Base-by-base conservation (phyloP, 2,329 filamentous ascomycete genomes). In the Xylaria sp. region DNA sequence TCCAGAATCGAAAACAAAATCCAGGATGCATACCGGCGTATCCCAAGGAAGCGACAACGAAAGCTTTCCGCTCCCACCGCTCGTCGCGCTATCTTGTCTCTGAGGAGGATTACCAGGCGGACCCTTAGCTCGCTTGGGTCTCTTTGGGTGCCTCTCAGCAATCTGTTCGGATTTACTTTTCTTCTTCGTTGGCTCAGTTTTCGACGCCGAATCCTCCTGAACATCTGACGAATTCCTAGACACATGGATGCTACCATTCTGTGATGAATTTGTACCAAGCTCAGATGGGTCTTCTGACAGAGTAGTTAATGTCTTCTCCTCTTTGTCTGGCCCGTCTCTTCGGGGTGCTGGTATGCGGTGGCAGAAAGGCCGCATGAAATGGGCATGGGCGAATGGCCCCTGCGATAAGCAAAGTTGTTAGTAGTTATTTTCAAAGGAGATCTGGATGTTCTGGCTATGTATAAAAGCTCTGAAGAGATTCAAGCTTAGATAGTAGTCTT, bases 291-390 rank as follows among this genome's bases (percentile, higher is more conserved):
- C 77, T 62, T 79, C 78, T 0, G 75, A 70, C 15, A 79, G 68
- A 1, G 76, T 55, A 2, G 72, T 71, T n/a, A 80, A 71, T 12
- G 66, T 43, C 41, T 73, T 76, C 5, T 83, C 80, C 43, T 58
- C 79, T 77, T 57, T 79, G 62, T 63, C 78, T 72, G 64, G 73
- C 66, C 67, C 58, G 73, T 77, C 51, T 20, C 68, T 70, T 20
- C 81, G 76, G 31, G 81, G 72, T n/a, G 78, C 72, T 3, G 77
- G 72, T 74, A 85, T 87, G 59, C 83, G 84, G 64, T 88, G 85
- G 68, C 86, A 89, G 60, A 86, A 80, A 0, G 88, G 86, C 48
- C 89, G 81, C 88, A 91, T 90, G 71, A 89, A 90, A 55, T 88
- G 84, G 0, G 87, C 88, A 73, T 91, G 89, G 0, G 85, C 82